Evolutionary conservation across 78 protist genomes (phyloP).

Genomic region (Cyanophora paradoxa): DNA sequence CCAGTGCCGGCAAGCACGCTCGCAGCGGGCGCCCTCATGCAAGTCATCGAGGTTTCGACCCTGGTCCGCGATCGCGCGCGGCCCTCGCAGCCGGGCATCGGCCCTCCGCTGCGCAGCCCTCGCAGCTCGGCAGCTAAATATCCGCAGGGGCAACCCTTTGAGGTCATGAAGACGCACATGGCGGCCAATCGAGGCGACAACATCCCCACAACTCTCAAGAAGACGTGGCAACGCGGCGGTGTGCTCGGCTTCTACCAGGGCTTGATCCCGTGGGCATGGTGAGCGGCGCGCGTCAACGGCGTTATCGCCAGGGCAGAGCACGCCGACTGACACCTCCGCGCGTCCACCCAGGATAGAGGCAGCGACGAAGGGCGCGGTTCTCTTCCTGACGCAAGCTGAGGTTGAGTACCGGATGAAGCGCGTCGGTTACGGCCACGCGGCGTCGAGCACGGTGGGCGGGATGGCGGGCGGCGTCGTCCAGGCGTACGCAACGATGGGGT

Average conservation of each 20-base stretch:
- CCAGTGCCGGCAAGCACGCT: too few species aligned
- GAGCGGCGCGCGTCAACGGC: too few species aligned
- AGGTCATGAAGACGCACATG: constrained; percentile 27
- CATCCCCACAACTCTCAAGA: neutral
- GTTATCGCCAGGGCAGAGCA: too few species aligned
- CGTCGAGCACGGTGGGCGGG: neutral
- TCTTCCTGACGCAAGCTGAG: neutral
- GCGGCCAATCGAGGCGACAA: constrained; percentile 9
- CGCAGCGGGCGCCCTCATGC: too few species aligned
- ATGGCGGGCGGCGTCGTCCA: constrained; percentile 26
- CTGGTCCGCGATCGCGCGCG: too few species aligned
- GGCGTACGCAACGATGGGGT: constrained; percentile 32
- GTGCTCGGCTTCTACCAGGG: constrained; percentile 27
- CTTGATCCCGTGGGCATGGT: constrained; percentile 30
- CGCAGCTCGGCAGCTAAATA: too few species aligned
- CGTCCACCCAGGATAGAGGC: too few species aligned
- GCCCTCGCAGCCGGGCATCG: too few species aligned
- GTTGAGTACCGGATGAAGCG: neutral
- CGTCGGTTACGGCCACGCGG: neutral
- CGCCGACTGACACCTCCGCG: too few species aligned
- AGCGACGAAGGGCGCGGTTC: constrained; percentile 23
- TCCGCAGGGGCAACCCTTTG: constrained; percentile 29
- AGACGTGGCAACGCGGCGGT: constrained; percentile 14
- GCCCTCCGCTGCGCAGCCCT: too few species aligned
- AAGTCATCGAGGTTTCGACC: too few species aligned